Conservation (phyloP, 2,329 filamentous ascomycete species). For the Ustulina deusta region DNA sequence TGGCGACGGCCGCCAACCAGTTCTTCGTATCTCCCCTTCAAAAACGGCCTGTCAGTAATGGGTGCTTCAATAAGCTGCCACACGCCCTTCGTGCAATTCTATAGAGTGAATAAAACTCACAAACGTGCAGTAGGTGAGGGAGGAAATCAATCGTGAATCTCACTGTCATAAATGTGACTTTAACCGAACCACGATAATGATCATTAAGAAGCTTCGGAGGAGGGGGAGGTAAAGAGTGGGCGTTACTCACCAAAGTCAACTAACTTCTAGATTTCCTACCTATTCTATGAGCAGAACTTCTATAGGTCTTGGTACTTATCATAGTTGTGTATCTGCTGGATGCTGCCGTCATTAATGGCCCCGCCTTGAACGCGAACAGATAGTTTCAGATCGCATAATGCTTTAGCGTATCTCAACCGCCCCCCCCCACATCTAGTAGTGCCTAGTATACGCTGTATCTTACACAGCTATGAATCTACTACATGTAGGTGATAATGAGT, state of each 20-base stretch:
- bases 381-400: no score
- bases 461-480: no score
- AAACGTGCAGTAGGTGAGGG: background rate
- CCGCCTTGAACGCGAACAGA: no score
- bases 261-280: no score
- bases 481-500: no score
- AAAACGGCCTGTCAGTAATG: slow-evolving; percentile 8
- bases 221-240: background rate
- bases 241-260: no score
- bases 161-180: background rate
- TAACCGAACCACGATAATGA: no score
- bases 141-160: background rate
- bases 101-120: no score
- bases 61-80: background rate
- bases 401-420: no score
- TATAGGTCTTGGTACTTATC: no score
- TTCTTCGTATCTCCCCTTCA: background rate
- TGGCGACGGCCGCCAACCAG: background rate
- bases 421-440: no score
- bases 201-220: no score
- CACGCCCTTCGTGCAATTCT: background rate
- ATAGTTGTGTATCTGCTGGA: background rate
- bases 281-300: background rate
- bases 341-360: background rate
- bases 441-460: background rate